These are phyloP conservation scores for Claviceps sp. DNA, from an alignment of 2,329 filamentous ascomycete genomes.

Conservation along the genomic window DNA sequence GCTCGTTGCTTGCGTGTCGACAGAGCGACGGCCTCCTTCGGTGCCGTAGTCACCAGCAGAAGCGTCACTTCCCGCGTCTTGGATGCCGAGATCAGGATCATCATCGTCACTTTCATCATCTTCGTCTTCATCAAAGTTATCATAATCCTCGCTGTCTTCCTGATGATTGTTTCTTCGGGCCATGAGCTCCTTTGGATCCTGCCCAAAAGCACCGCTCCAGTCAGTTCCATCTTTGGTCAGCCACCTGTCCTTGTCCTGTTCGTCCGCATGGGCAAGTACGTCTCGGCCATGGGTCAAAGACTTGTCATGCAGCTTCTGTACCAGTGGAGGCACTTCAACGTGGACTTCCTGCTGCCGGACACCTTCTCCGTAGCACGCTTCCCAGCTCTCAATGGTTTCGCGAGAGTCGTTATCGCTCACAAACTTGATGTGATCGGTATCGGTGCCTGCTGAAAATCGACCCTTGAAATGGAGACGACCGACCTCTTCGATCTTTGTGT, in stretches of 20 bases:
- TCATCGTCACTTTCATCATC: constrained; percentile 22
- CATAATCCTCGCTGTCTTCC: constrained; percentile 23
- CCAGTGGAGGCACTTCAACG: constrained; percentile 56
- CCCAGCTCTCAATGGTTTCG: constrained; percentile 91
- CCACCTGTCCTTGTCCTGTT: constrained; percentile 66
- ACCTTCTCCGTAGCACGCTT: constrained; percentile 79
- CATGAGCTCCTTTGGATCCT: constrained; percentile 49
- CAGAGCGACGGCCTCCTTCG: constrained; percentile 19
- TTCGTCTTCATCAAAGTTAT: constrained; percentile 24
- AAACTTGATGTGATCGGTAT: constrained; percentile 72
- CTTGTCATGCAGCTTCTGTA: constrained; percentile 67
- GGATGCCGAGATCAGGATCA: constrained; percentile 42
- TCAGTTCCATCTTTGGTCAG: constrained; percentile 67
- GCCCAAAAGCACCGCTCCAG: constrained; percentile 76
- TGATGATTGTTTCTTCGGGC: constrained; percentile 16
- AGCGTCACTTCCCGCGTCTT: constrained; percentile 33
- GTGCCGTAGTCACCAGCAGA: constrained; percentile 13
- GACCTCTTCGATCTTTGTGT: constrained; percentile 64
- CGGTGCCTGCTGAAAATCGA: constrained; percentile 80
- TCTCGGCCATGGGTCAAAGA: constrained; percentile 70
- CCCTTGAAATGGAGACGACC: constrained; percentile 70
- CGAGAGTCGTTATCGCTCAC: constrained; percentile 77
- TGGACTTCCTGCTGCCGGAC: constrained; percentile 59
- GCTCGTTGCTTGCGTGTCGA: constrained; percentile 25
- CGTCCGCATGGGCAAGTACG: constrained; percentile 57